Evolutionary conservation across 2,329 filamentous ascomycete genomes (phyloP).

Genomic region (Colletotrichum eremochloae): DNA sequence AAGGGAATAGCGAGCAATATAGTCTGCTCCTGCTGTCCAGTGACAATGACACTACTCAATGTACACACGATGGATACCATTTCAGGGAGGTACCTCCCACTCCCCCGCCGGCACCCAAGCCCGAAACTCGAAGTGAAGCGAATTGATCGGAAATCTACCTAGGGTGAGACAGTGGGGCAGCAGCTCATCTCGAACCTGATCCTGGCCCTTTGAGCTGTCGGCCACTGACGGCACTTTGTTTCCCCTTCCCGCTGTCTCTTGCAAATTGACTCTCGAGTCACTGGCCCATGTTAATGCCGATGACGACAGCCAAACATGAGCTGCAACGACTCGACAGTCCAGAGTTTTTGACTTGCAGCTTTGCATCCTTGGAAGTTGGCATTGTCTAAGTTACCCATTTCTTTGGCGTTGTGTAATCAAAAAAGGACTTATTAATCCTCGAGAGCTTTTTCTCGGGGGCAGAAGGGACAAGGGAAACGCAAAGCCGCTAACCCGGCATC

Average conservation of each 20-base stretch:
- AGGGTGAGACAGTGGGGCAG: constrained; percentile 38
- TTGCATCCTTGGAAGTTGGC: background rate
- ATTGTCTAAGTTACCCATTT: no score
- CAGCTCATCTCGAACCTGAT: background rate
- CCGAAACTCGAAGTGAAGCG: constrained; percentile 42
- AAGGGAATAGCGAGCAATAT: background rate
- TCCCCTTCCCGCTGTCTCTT: background rate
- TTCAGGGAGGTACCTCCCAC: constrained; percentile 28
- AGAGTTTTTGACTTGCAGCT: constrained; percentile 17
- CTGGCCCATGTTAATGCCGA: constrained; percentile 15
- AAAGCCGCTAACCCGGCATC: background rate
- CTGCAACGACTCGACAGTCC: background rate
- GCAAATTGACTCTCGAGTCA: background rate
- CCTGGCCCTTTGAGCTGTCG: background rate
- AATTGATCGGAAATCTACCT: constrained; percentile 36
- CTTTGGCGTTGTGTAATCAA: background rate
- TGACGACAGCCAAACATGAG: constrained; percentile 7
- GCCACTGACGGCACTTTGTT: constrained; percentile 29
- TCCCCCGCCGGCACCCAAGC: constrained; percentile 18
- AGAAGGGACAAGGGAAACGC: background rate
- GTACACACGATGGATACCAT: background rate
- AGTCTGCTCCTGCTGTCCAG: background rate
- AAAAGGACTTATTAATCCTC: background rate
- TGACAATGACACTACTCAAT: background rate
- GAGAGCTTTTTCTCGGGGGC: background rate